phyloP scores from a whole-genome alignment of 2,329 filamentous ascomycete species.

The Neonectria hederae region DNA sequence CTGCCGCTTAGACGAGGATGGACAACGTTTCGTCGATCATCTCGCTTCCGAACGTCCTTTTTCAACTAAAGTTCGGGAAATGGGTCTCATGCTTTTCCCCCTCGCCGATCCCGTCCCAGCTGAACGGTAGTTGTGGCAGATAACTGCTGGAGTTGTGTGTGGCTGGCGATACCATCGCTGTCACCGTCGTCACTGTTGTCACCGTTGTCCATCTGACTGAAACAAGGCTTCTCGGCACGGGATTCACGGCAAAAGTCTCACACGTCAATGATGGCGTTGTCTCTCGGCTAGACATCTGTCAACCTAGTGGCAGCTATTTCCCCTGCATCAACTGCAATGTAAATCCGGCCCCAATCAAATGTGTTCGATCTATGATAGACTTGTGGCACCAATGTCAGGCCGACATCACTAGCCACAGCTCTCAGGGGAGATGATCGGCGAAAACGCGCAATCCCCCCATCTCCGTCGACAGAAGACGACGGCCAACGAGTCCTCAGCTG shows the following conservation, averaged over 20 bases:
- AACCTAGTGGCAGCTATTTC: not conserved
- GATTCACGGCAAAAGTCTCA: constrained; percentile 30
- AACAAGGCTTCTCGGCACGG: constrained; percentile 18
- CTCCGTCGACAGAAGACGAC: not conserved
- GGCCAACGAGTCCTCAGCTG: constrained; percentile 30
- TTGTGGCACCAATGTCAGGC: constrained; percentile 26
- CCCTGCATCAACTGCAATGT: not conserved
- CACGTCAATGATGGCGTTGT: constrained; percentile 29
- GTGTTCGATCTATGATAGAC: not conserved
- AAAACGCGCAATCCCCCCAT: constrained; percentile 18
- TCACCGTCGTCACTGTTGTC: not conserved
- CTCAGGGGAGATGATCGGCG: constrained; percentile 25
- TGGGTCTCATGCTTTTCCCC: constrained; percentile 3
- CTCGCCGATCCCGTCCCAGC: constrained; percentile 11
- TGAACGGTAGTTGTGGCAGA: not conserved
- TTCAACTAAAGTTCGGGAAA: not conserved
- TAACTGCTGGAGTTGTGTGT: constrained; percentile 6
- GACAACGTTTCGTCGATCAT: not conserved
- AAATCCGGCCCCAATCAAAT: not conserved
- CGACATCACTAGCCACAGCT: constrained; percentile 38
- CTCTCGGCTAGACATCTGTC: not conserved
- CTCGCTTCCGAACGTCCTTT: constrained; percentile 8
- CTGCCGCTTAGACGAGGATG: constrained; percentile 1
- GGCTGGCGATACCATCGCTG: constrained; percentile 9
- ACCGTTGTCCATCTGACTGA: not conserved